A percentile compares a stretch with the other conserved stretches of the same genome.
phyloP scores from a whole-genome alignment of 148 eudicot genomes.

The Nepenthes gracilis region DNA sequence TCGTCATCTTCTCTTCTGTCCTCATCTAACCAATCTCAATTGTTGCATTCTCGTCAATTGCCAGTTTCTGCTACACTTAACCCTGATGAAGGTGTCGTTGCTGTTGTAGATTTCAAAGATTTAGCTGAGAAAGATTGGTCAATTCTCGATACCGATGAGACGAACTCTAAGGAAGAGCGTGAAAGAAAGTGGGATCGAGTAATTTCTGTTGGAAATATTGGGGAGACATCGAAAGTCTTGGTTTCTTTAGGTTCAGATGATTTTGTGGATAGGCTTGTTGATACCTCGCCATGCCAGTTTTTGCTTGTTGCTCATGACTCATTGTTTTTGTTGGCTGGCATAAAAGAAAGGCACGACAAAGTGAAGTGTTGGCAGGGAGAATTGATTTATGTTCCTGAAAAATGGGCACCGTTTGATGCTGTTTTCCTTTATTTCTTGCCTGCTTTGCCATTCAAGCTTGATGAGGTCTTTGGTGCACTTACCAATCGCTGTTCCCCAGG shows the following conservation, averaged over 20 bases:
- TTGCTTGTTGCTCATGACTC: conserved; percentile 82
- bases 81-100: conserved; percentile 43
- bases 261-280: conserved; percentile 63
- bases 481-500: conserved; percentile 64
- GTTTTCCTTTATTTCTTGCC: conserved; percentile 79
- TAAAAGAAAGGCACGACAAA: conserved; percentile 67
- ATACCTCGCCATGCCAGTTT: conserved; percentile 35
- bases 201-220: conserved; percentile 51
- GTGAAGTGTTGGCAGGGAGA: conserved; percentile 96
- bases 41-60: conserved; percentile 2
- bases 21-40: conserved; percentile 8
- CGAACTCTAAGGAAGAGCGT: conserved; percentile 33
- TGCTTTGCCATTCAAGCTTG: conserved; percentile 63
- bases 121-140: conserved; percentile 89
- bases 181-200: conserved; percentile 35
- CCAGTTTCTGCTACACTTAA: conserved; percentile 19
- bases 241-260: conserved; percentile 70
- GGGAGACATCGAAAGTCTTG: conserved; percentile 52
- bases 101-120: conserved; percentile 55
- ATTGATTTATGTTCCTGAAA: conserved; percentile 56
- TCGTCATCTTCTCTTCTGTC: conserved; percentile 8
- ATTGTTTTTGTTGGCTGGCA: conserved; percentile 53
- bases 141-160: conserved; percentile 49
- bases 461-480: conserved; percentile 50
- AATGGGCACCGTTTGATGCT: conserved; percentile 83